These are phyloP conservation scores for Graphiopsis chlorocephala DNA, from an alignment of 2,329 filamentous ascomycete species.

Conservation along the genomic window DNA sequence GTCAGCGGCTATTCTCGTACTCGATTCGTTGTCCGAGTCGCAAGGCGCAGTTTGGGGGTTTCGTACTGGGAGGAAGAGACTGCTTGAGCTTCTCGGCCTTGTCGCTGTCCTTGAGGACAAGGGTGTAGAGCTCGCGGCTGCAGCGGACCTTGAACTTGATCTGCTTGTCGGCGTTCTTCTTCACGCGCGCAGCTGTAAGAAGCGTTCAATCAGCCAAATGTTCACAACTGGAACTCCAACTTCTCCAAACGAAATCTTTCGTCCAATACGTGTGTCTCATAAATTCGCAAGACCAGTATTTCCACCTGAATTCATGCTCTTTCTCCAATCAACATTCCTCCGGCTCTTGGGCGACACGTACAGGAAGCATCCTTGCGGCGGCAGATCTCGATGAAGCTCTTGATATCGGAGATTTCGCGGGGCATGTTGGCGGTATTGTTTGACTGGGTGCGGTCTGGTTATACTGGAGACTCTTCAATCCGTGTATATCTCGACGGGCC, in stretches of 20 bases:
- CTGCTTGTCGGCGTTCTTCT: constrained; percentile 92
- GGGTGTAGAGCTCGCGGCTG: constrained; percentile 87
- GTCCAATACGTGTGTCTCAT: not conserved
- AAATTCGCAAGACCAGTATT: not conserved
- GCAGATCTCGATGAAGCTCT: constrained; percentile 99
- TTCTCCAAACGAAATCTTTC: not conserved
- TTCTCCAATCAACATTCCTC: not conserved
- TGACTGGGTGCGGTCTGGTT: constrained; percentile 12
- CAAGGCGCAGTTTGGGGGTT: not conserved
- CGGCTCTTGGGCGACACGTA: constrained; percentile 57
- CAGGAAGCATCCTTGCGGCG: constrained; percentile 98
- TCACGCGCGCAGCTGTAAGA: constrained; percentile 50
- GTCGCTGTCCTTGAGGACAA: constrained; percentile 96
- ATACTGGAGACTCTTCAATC: constrained; percentile 14
- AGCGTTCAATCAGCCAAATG: constrained; percentile 10
- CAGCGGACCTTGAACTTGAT: constrained; percentile 99
- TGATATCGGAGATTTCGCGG: constrained; percentile 97
- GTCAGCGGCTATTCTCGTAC: constrained; percentile 4
- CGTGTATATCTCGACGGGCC: not conserved
- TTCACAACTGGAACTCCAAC: not conserved
- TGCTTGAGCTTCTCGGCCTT: constrained; percentile 99
- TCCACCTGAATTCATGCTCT: constrained; percentile 8
- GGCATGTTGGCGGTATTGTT: constrained; percentile 71
- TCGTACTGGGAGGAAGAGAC: constrained; percentile 87
- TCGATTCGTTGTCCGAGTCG: not conserved